Evolutionary conservation across 2,329 filamentous ascomycete genomes (phyloP).

Genomic region (Ophiostoma piceae): DNA sequence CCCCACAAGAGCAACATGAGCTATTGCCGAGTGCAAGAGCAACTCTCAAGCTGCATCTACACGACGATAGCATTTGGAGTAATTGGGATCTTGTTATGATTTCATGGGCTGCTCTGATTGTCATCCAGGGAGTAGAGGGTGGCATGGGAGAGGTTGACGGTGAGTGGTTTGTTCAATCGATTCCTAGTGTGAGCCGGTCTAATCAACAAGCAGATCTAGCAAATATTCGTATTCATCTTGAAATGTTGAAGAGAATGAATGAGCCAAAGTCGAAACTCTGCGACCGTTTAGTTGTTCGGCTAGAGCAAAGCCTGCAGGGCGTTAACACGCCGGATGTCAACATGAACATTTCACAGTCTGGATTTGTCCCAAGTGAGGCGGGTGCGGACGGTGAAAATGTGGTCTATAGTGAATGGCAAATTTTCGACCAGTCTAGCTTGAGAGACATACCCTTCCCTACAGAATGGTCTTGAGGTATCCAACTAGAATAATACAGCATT

Average conservation of each 20-base stretch:
- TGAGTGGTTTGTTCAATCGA: neutral
- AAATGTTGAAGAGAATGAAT: constrained; percentile 23
- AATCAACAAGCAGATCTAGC: constrained; percentile 17
- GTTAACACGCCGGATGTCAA: constrained; percentile 17
- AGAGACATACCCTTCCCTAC: constrained; percentile 20
- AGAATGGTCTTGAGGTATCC: neutral
- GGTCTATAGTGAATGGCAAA: constrained; percentile 24
- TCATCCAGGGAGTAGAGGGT: constrained; percentile 24
- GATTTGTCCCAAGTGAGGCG: neutral
- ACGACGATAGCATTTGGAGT: constrained; percentile 26
- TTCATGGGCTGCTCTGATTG: constrained; percentile 27
- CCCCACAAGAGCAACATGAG: constrained; percentile 26
- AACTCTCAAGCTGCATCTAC: constrained; percentile 25
- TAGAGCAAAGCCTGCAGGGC: constrained; percentile 23
- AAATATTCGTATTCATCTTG: constrained; percentile 25
- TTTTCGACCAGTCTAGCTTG: constrained; percentile 26
- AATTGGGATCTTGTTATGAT: constrained; percentile 28
- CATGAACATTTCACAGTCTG: neutral
- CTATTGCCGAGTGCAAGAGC: constrained; percentile 25
- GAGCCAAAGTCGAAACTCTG: constrained; percentile 20
- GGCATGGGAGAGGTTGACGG: constrained; percentile 23
- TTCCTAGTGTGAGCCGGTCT: neutral
- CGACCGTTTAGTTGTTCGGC: constrained; percentile 19
- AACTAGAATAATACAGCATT: neutral
- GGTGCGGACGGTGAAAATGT: neutral